Evolutionary conservation across 345 rosid genomes (phyloP), one percentile per base, ranked within the genome.

Genomic region (Boechera divaricarpa): DNA sequence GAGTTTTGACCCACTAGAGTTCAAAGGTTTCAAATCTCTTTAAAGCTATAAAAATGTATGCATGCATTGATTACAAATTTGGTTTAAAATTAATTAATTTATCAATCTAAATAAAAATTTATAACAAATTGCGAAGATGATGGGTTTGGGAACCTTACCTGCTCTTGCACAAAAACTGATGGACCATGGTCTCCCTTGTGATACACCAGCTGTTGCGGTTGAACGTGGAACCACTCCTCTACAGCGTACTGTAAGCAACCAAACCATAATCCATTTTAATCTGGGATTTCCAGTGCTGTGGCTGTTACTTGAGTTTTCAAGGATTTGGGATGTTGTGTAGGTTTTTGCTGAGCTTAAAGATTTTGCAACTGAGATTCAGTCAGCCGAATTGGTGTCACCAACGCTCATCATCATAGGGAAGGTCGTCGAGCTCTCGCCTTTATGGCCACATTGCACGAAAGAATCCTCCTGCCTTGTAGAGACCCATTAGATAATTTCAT

Each of bases 81-180:
- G 24, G 24, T 21, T 21, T 21, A 0, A 21, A 21, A 21, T 21
- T 21, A 21, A 21, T 21, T 21, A 21, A 21, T 21, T 21, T 21
- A 21, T 21, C 24, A 21, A 21, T 21, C 24, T 21, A 21, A 21
- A 21, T 21, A 21, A 21, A 21, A 21, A 21, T 21, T 21, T 21
- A 1, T 21, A 21, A 21, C 24, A 1, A 21, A 21, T 21, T 21
- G 24, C 1, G 24, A 21, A 21, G 24, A 21, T 21, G 24, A 92
- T 95, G 98, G 99, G 99, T 62, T 85, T 92, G 69, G 86, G 98
- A 29, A 95, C 99, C 3, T 88, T 95, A 56, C 98, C 98, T 59
- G 84, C 94, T 52, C 93, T 95, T 51, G 93, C 96, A 1, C 79
- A 57, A 26, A 95, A 88, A 79, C 83, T 95, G 79, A 95, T 92